Evolutionary conservation across 2,329 filamentous ascomycete species (phyloP).

Genomic region (Tolypocladium tropicale): DNA sequence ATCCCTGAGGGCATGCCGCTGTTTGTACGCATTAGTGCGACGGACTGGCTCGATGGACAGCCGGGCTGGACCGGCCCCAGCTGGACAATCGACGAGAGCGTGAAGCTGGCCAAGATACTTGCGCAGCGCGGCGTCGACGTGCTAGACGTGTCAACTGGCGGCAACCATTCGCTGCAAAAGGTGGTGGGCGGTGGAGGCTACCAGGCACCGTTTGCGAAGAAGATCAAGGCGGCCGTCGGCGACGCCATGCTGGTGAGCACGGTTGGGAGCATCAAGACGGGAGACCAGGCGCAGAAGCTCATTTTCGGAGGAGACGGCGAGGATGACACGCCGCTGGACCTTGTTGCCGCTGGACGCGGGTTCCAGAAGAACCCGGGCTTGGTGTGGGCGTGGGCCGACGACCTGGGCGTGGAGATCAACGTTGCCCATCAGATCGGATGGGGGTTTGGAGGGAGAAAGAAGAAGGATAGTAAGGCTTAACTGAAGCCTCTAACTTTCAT

Average conservation of each 20-base stretch:
- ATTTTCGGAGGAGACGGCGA: constrained; percentile 22
- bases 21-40: constrained; percentile 62
- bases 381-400: constrained; percentile 45
- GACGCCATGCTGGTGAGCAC: constrained; percentile 38
- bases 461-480: constrained; percentile 21
- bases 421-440: constrained; percentile 44
- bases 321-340: constrained; percentile 34
- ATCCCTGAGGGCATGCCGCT: constrained; percentile 62
- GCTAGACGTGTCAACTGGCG: constrained; percentile 62
- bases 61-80: constrained; percentile 41
- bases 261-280: constrained; percentile 39
- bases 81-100: constrained; percentile 58
- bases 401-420: constrained; percentile 34
- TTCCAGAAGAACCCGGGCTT: constrained; percentile 51
- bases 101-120: constrained; percentile 51
- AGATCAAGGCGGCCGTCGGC: constrained; percentile 61
- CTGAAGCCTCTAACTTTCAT: too few relatives aligned
- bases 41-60: constrained; percentile 62
- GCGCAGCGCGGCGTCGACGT: constrained; percentile 62
- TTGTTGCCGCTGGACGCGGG: constrained; percentile 37
- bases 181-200: constrained; percentile 52
- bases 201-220: constrained; percentile 60
- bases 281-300: constrained; percentile 34
- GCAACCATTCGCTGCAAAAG: constrained; percentile 49
- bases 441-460: constrained; percentile 32